These are phyloP conservation scores for Aureobasidium sp. DNA, from an alignment of 2,329 filamentous ascomycete genomes.

Conservation along the genomic window DNA sequence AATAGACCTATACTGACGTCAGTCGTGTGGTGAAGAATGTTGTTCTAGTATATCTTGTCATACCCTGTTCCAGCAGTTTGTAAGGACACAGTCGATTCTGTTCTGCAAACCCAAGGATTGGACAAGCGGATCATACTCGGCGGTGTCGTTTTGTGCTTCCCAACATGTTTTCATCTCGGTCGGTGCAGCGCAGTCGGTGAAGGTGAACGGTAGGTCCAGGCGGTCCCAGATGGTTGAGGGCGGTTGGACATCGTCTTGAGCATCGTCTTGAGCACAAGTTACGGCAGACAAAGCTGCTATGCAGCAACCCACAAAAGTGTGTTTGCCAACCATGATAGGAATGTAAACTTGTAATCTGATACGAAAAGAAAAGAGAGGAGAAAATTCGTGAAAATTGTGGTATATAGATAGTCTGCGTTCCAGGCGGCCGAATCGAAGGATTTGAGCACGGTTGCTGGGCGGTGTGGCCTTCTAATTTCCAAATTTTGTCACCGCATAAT, in stretches of 20 bases:
- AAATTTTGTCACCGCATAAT: too few species aligned
- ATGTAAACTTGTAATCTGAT: too few species aligned
- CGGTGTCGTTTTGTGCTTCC: neutral
- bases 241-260: neutral
- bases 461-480: neutral
- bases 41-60: too few species aligned
- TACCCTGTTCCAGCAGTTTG: constrained; percentile 10
- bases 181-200: neutral
- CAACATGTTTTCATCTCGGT: neutral
- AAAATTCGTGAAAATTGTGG: too few species aligned
- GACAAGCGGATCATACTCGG: neutral
- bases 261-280: neutral
- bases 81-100: neutral
- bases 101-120: neutral
- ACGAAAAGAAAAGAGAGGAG: neutral
- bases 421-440: neutral
- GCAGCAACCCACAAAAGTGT: neutral
- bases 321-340: neutral
- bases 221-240: neutral
- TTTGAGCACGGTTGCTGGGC: neutral
- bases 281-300: neutral
- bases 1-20: constrained; percentile 3
- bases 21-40: too few species aligned
- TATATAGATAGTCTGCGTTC: neutral
- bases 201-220: neutral